Percentiles rank a stretch among this genome's conserved stretches.
These are phyloP conservation scores for Bolboschoenoplectus hybrid DNA, from an alignment of 202 grass and related monocot species.

Conservation along the genomic window DNA sequence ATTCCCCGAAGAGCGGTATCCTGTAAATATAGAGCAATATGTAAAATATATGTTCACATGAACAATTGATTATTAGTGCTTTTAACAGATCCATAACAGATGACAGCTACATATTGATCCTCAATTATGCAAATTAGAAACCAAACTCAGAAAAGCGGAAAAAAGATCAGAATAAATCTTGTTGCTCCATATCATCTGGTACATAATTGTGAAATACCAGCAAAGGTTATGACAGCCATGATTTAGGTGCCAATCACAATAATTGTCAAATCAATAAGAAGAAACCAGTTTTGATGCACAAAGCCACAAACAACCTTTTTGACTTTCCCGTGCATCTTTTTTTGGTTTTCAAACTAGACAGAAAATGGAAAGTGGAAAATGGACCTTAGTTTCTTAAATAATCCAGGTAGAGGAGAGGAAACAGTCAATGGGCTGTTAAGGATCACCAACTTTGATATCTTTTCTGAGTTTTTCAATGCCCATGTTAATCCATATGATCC, in stretches of 20 bases:
- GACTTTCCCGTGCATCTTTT: neutral
- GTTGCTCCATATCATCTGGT: neutral
- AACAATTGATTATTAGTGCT: neutral
- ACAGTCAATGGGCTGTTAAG: constrained; percentile 84
- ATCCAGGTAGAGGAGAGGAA: constrained; percentile 84
- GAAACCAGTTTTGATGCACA: neutral
- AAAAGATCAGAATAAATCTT: neutral
- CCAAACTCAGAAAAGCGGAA: neutral
- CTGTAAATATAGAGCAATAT: constrained; percentile 41
- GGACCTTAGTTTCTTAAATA: constrained; percentile 86
- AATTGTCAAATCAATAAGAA: neutral
- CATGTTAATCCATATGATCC: constrained; percentile 97
- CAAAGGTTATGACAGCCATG: neutral
- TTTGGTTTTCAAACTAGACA: neutral
- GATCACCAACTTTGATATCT: constrained; percentile 74
- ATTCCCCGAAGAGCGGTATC: constrained; percentile 82
- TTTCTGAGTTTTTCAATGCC: constrained; percentile 81
- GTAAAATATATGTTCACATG: constrained; percentile 6
- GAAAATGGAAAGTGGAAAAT: constrained; percentile 1
- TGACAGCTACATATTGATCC: constrained; percentile 5
- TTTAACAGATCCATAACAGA: neutral
- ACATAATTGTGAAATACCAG: neutral
- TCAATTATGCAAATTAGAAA: constrained; percentile 1
- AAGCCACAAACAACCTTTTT: neutral
- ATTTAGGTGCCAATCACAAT: neutral